Evolutionary conservation across 2,329 filamentous ascomycete species (phyloP), one percentile per base, ranked within the genome.

Genomic region (Teratosphaeriaceae sp.): DNA sequence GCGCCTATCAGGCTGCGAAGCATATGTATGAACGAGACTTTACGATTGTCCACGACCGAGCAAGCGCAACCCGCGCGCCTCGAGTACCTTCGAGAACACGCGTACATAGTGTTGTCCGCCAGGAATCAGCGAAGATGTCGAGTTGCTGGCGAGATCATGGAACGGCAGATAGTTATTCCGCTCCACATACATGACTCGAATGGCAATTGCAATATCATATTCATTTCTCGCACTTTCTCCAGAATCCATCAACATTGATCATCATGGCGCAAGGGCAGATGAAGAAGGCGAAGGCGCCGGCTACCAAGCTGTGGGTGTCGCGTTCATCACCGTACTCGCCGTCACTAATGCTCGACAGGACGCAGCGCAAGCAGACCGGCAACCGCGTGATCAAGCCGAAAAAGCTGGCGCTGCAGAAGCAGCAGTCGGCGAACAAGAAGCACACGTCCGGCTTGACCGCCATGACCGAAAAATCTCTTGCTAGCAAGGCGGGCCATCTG

Each of bases 351-450:
- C n/a, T 5, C 23, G n/a, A 11, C 40, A 60, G 55, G 39, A 53
- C 59, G 3, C 51, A 59, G 34, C 54, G 59, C 45, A 59, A 57
- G 45, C 60, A 63, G 38, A 62, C 51, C 27, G 82, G 82, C 39
- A 66, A 72, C 13, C 72, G 78, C 37, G 71, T 76, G 39, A 81
- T 85, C 55, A 80, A 80, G 40, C 82, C 82, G 2, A 83, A 83
- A 64, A 85, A 83, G 49, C 63, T 72, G 5, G 67, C 67, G 2
- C 65, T 85, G 40, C 71, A 82, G 29, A 72, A 74, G 58, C 73
- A 80, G 58, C 68, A 77, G 50, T 79, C 79, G 56, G 70, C 84
- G 60, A 78, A 75, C 40, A 84, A 81, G 75, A 83, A 84, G 73
- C 70, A 78, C 48, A 73, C 78, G 1, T 68, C 76, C 0, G 80